Conservation (phyloP, 2,329 filamentous ascomycete species). For the Westerdykella sp. region DNA sequence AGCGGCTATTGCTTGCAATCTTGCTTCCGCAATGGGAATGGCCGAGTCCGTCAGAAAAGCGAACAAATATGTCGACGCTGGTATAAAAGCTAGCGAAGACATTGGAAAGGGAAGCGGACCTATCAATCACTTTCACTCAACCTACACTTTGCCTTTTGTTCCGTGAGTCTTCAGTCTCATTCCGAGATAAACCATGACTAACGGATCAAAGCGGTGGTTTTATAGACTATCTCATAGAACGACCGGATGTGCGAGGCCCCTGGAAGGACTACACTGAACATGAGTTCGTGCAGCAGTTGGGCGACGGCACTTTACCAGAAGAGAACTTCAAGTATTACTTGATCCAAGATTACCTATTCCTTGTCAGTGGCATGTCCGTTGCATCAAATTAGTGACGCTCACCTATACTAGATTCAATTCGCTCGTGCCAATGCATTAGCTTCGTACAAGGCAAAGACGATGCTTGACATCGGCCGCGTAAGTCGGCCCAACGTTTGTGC, state of each 20-base stretch:
- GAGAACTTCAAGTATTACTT: slow-evolving; percentile 83
- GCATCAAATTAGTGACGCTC: slow-evolving; percentile 1
- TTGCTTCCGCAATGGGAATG: slow-evolving; percentile 55
- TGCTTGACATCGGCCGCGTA: slow-evolving; percentile 67
- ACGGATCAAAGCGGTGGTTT: slow-evolving; percentile 55
- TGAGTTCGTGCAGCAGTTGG: slow-evolving; percentile 72
- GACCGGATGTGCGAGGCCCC: slow-evolving; percentile 63
- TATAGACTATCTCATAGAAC: slow-evolving; percentile 71
- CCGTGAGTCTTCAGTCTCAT: slow-evolving; percentile 41
- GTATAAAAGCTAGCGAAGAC: slow-evolving; percentile 58
- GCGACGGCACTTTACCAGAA: slow-evolving; percentile 65
- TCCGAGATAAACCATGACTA: slow-evolving; percentile 1
- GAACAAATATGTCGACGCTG: slow-evolving; percentile 65
- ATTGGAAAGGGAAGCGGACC: slow-evolving; percentile 65
- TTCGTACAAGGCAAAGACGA: slow-evolving; percentile 72
- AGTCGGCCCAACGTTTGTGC: slow-evolving; percentile 15
- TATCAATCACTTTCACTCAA: slow-evolving; percentile 73
- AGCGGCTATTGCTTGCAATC: slow-evolving; percentile 68
- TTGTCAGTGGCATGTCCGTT: slow-evolving; percentile 50
- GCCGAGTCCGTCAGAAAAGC: slow-evolving; percentile 59
- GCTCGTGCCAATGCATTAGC: slow-evolving; percentile 78
- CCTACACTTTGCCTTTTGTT: slow-evolving; percentile 60
- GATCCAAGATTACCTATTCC: slow-evolving; percentile 85
- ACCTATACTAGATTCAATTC: slow-evolving; percentile 64
- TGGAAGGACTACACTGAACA: slow-evolving; percentile 78